Percentiles rank a stretch among this genome's conserved stretches.
phyloP scores from a whole-genome alignment of 495 filamentous ascomycete species.

The Lepraria neglecta region DNA sequence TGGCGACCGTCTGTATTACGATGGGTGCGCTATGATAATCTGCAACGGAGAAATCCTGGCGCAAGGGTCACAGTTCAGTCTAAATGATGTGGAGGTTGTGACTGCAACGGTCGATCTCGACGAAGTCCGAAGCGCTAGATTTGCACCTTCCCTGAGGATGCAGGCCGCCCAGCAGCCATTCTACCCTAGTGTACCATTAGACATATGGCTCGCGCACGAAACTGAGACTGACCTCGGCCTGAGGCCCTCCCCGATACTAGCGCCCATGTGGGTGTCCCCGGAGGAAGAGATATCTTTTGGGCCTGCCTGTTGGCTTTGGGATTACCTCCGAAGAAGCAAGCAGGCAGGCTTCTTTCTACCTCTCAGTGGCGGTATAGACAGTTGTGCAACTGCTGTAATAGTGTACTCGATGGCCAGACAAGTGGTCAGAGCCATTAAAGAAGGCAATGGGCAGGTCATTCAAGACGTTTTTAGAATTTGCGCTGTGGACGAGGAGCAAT shows the following conservation, averaged over 20 bases:
- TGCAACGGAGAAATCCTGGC: slow-evolving; percentile 72
- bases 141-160: slow-evolving; percentile 46
- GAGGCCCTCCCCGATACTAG: background rate
- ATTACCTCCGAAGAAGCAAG: slow-evolving; percentile 58
- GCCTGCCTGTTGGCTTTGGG: slow-evolving; percentile 74
- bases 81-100: slow-evolving; percentile 79
- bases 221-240: background rate
- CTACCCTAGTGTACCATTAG: slow-evolving; percentile 28
- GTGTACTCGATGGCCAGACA: slow-evolving; percentile 75
- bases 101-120: slow-evolving; percentile 78
- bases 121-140: slow-evolving; percentile 56
- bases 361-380: slow-evolving; percentile 60
- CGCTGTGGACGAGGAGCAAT: slow-evolving; percentile 44
- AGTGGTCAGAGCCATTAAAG: slow-evolving; percentile 57
- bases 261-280: slow-evolving; percentile 30
- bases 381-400: slow-evolving; percentile 56
- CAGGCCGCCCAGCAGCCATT: slow-evolving; percentile 46
- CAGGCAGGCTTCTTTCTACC: slow-evolving; percentile 11
- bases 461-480: slow-evolving; percentile 59
- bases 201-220: background rate
- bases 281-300: slow-evolving; percentile 73
- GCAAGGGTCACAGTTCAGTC: slow-evolving; percentile 66
- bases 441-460: slow-evolving; percentile 64
- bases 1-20: slow-evolving; percentile 53
- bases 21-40: slow-evolving; percentile 74